phyloP scores from a whole-genome alignment of 129 eudicot species.

The Ambrosia trifida region DNA sequence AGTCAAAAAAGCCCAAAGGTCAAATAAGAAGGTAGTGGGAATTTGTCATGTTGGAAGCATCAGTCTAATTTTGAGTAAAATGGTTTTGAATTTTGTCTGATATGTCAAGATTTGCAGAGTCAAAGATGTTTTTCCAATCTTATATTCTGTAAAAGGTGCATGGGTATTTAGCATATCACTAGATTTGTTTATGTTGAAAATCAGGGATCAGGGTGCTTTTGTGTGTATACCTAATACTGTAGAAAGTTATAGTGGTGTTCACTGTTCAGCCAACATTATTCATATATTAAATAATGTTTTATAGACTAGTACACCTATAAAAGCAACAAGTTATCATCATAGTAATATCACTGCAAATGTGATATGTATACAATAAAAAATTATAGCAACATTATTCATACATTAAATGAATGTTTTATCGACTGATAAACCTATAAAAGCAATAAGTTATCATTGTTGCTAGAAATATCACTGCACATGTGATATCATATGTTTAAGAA shows the following conservation, averaged over 20 bases:
- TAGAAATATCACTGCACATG: neutral
- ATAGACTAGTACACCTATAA: neutral
- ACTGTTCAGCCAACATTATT: neutral
- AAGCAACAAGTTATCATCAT: neutral
- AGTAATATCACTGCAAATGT: conserved; percentile 4
- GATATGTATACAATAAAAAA: neutral
- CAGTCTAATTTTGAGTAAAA: neutral
- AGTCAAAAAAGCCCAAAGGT: neutral
- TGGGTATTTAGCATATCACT: neutral
- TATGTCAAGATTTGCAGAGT: conserved; percentile 2
- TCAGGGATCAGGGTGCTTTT: neutral
- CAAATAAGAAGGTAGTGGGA: neutral
- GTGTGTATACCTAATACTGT: neutral
- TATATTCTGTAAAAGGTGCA: neutral
- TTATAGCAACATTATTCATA: neutral
- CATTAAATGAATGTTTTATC: neutral
- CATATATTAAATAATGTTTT: neutral
- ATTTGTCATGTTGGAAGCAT: conserved; percentile 4
- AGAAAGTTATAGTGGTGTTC: neutral
- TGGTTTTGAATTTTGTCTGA: neutral
- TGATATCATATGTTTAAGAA: neutral
- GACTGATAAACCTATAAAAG: neutral
- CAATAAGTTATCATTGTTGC: neutral
- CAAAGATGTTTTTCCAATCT: neutral
- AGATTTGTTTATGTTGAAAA: neutral